A percentile compares a stretch with the other conserved stretches of the same genome.
Conservation (phyloP, 2,329 filamentous ascomycete species). For the Zasmidium angulare region DNA sequence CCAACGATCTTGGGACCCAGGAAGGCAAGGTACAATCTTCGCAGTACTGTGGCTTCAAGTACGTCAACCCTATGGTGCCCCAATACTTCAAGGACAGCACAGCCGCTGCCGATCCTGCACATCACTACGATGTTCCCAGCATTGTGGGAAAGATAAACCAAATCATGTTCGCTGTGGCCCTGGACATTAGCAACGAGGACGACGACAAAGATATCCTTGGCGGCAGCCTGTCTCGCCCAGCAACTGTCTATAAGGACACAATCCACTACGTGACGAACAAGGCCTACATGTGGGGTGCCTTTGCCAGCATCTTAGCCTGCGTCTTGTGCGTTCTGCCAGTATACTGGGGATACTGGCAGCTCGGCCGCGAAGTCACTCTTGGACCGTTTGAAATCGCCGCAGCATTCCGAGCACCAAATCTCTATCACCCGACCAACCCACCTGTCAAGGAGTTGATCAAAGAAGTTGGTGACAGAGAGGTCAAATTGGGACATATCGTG, state of each 20-base stretch:
- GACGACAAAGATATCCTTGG: constrained; percentile 10
- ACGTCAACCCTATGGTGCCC: constrained; percentile 12
- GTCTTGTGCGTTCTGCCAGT: constrained; percentile 35
- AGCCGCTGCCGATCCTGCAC: constrained; percentile 6
- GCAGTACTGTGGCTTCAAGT: constrained; percentile 19
- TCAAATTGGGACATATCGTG: constrained; percentile 17
- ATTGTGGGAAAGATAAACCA: constrained; percentile 21
- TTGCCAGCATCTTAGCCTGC: constrained; percentile 34
- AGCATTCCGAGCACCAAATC: constrained; percentile 32
- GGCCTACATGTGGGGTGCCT: constrained; percentile 32
- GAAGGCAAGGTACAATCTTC: not conserved
- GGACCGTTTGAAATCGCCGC: constrained; percentile 39
- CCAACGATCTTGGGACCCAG: constrained; percentile 13
- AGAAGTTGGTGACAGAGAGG: constrained; percentile 12
- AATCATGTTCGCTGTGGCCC: constrained; percentile 23
- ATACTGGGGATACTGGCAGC: constrained; percentile 39
- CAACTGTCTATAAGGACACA: constrained; percentile 15
- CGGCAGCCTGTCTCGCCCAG: constrained; percentile 9
- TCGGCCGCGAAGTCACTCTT: constrained; percentile 37
- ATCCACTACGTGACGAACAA: constrained; percentile 33
- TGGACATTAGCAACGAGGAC: constrained; percentile 19
- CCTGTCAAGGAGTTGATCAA: constrained; percentile 13
- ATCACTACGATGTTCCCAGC: constrained; percentile 10
- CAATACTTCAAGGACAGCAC: constrained; percentile 5
- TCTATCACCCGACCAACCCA: constrained; percentile 12